Evolutionary conservation across 2,329 filamentous ascomycete genomes (phyloP).

Genomic region (Botryotinia calthae): DNA sequence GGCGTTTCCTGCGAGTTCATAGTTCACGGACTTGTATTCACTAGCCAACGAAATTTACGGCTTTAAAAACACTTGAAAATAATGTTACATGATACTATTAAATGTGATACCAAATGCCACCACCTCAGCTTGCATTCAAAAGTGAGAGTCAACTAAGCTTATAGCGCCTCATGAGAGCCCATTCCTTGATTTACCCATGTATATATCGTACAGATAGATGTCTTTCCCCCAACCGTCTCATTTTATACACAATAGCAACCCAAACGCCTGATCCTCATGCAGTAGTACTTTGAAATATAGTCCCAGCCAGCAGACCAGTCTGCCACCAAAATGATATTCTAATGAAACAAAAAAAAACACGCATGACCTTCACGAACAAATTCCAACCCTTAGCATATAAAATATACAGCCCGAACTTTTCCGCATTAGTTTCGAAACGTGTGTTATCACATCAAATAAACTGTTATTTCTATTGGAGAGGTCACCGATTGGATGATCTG

Average conservation of each 20-base stretch:
- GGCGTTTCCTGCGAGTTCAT: constrained; percentile 35
- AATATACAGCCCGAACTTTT: constrained; percentile 16
- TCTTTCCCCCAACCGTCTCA: constrained; percentile 4
- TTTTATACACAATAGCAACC: constrained; percentile 23
- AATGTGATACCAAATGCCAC: constrained; percentile 17
- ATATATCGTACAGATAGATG: constrained; percentile 25
- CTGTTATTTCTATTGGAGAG: constrained; percentile 12
- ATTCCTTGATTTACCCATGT: constrained; percentile 17
- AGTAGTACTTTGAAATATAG: constrained; percentile 18
- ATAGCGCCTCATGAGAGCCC: constrained; percentile 1
- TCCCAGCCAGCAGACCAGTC: constrained; percentile 21
- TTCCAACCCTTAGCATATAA: constrained; percentile 10
- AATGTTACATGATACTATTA: constrained; percentile 12
- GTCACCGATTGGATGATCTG: constrained; percentile 33
- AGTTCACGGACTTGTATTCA: constrained; percentile 36
- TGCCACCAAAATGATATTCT: constrained; percentile 21
- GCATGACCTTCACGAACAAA: constrained; percentile 13
- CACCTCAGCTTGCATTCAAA: constrained; percentile 4
- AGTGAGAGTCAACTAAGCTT: constrained; percentile 13
- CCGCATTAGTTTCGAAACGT: constrained; percentile 4
- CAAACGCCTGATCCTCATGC: constrained; percentile 23
- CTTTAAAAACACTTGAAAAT: constrained; percentile 26
- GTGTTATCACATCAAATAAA: constrained; percentile 12
- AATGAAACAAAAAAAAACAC: constrained; percentile 8
- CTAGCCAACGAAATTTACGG: constrained; percentile 34